These are phyloP conservation scores for Paspalum notatum DNA, from an alignment of 176 grass and related monocot genomes.

Conservation along the genomic window DNA sequence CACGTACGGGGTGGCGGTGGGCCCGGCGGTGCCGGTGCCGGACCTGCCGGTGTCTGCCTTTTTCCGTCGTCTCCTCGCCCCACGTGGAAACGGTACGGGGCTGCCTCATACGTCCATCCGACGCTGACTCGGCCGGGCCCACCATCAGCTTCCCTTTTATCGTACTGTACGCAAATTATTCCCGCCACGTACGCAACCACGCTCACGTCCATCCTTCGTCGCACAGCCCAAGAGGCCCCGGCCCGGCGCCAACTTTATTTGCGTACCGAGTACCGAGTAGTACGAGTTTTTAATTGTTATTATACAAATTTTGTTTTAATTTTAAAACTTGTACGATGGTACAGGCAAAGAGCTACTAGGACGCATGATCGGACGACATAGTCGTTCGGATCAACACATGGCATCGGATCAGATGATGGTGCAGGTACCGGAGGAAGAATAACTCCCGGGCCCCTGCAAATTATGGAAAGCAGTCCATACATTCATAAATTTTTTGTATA, in stretches of 20 bases:
- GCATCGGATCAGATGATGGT: neutral
- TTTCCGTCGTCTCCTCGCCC: neutral
- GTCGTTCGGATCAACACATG: neutral
- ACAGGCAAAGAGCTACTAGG: too few relatives aligned
- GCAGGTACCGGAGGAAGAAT: neutral
- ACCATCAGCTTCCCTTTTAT: neutral
- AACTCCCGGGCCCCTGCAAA: neutral
- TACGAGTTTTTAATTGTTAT: too few relatives aligned
- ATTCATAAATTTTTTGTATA: too few relatives aligned
- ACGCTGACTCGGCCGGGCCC: slow-evolving; percentile 20
- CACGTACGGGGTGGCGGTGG: neutral
- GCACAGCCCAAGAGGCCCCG: neutral
- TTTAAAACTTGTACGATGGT: too few relatives aligned
- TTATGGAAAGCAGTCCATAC: neutral
- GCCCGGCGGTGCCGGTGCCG: neutral
- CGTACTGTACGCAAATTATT: slow-evolving; percentile 2
- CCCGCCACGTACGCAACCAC: neutral
- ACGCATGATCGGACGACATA: neutral
- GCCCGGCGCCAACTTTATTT: neutral
- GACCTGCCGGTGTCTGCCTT: neutral
- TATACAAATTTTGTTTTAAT: too few relatives aligned
- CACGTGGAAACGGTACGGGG: slow-evolving; percentile 25
- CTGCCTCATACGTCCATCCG: slow-evolving; percentile 24
- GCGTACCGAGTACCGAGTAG: neutral
- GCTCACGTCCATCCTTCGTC: neutral